phyloP scores from a whole-genome alignment of 495 filamentous ascomycete genomes.

The Aspergillus taichungensis region DNA sequence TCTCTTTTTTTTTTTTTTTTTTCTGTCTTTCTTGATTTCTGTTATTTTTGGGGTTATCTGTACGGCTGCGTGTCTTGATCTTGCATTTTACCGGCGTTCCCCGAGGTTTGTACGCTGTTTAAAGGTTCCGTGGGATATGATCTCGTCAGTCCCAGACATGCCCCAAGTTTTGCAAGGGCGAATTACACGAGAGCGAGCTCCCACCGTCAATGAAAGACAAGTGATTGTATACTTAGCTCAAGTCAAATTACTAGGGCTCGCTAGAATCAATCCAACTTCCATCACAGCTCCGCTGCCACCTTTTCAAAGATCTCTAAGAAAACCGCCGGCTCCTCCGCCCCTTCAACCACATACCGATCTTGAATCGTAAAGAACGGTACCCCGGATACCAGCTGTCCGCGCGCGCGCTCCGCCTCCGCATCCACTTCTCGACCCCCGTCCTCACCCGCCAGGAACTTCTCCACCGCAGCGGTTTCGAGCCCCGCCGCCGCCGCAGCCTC shows the following conservation, averaged over 20 bases:
- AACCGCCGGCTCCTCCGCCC: slow-evolving; percentile 52
- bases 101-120: no score
- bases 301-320: slow-evolving; percentile 49
- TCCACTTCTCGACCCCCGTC: slow-evolving; percentile 63
- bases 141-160: no score
- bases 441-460: slow-evolving; percentile 52
- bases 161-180: background rate
- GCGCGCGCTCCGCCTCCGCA: slow-evolving; percentile 53
- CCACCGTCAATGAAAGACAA: no score
- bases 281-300: slow-evolving; percentile 30
- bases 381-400: slow-evolving; percentile 49
- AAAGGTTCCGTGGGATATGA: no score
- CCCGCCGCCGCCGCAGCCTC: slow-evolving; percentile 56
- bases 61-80: background rate
- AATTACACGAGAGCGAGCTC: background rate
- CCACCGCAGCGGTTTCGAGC: slow-evolving; percentile 48
- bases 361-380: slow-evolving; percentile 72
- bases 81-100: background rate
- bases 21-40: slow-evolving; percentile 6
- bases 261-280: background rate
- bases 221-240: background rate
- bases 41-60: background rate
- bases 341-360: slow-evolving; percentile 50
- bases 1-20: slow-evolving; percentile 8
- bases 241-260: background rate